phyloP scores from a whole-genome alignment of 148 eudicot species.

The Camellia sinensis region DNA sequence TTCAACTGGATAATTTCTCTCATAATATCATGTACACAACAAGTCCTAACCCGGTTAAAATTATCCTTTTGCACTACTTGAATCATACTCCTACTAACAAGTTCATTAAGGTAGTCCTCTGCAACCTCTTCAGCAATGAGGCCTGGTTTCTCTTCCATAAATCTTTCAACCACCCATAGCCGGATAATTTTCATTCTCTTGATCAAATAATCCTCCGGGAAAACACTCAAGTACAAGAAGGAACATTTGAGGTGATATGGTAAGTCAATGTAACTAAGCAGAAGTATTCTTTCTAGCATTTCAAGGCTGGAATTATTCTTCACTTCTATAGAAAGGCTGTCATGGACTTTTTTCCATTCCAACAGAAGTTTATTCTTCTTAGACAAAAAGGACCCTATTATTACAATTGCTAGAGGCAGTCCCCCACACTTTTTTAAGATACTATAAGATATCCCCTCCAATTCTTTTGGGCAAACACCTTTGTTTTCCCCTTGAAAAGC shows the following conservation, averaged over 20 bases:
- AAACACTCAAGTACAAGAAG: constrained; percentile 14
- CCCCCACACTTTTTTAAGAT: constrained; percentile 17
- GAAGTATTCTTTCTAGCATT: constrained; percentile 10
- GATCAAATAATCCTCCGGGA: constrained; percentile 16
- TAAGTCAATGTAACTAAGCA: constrained; percentile 11
- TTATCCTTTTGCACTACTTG: not conserved
- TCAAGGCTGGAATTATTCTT: not conserved
- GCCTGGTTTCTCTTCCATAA: constrained; percentile 8
- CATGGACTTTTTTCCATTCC: constrained; percentile 12
- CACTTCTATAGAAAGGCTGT: constrained; percentile 9
- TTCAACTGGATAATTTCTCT: constrained; percentile 6
- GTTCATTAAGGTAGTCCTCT: constrained; percentile 15
- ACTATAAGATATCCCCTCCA: constrained; percentile 1
- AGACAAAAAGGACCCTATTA: constrained; percentile 12
- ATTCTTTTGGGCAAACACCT: constrained; percentile 3
- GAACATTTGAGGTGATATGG: constrained; percentile 15
- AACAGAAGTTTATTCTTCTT: constrained; percentile 3
- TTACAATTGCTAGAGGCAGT: constrained; percentile 15
- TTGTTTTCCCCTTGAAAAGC: constrained; percentile 3
- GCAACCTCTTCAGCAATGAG: constrained; percentile 15
- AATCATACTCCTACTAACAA: constrained; percentile 18
- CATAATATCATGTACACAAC: constrained; percentile 8
- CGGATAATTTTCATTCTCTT: constrained; percentile 11
- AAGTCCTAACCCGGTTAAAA: not conserved
- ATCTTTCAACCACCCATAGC: constrained; percentile 14